A percentile compares a stretch with the other conserved stretches of the same genome.
Evolutionary conservation across 2,329 filamentous ascomycete genomes (phyloP).

Genomic region (Dactylonectria estremocensis): DNA sequence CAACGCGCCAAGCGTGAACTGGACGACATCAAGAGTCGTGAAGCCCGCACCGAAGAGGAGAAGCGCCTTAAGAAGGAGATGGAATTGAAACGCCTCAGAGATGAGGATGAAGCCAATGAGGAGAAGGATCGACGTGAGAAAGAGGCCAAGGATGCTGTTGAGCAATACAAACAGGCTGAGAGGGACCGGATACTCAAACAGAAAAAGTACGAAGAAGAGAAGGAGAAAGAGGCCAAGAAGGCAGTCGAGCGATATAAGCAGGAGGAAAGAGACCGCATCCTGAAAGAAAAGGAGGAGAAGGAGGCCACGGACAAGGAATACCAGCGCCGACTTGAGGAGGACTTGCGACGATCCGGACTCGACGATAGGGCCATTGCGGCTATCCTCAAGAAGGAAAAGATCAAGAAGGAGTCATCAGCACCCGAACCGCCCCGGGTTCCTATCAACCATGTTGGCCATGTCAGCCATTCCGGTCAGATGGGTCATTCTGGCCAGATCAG

Average conservation of each 20-base stretch:
- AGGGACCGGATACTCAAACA: constrained; percentile 62
- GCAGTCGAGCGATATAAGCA: constrained; percentile 67
- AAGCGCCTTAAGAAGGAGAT: constrained; percentile 67
- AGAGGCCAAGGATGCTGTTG: constrained; percentile 66
- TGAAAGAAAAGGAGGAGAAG: constrained; percentile 64
- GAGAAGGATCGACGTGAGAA: constrained; percentile 57
- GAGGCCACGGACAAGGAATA: constrained; percentile 63
- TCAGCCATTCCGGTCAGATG: constrained; percentile 23
- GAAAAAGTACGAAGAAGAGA: constrained; percentile 63
- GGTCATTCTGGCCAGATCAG: background rate
- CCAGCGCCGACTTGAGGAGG: constrained; percentile 69
- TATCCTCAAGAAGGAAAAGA: constrained; percentile 71
- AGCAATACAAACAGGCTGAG: constrained; percentile 65
- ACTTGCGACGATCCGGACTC: constrained; percentile 71
- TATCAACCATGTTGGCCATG: constrained; percentile 19
- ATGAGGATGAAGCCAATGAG: constrained; percentile 57
- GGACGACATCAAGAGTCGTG: constrained; percentile 61
- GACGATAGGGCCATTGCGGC: constrained; percentile 72
- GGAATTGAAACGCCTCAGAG: constrained; percentile 66
- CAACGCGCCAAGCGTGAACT: constrained; percentile 65
- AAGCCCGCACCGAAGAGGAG: constrained; percentile 65
- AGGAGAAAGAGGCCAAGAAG: constrained; percentile 66
- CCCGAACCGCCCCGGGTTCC: constrained; percentile 29
- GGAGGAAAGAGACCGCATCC: constrained; percentile 60
- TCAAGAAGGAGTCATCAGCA: constrained; percentile 51